Percentiles rank a stretch among this genome's conserved stretches.
These are phyloP conservation scores for Umbelopsis vinacea DNA, from an alignment of 192 early-diverging fungal species.

Conservation along the genomic window DNA sequence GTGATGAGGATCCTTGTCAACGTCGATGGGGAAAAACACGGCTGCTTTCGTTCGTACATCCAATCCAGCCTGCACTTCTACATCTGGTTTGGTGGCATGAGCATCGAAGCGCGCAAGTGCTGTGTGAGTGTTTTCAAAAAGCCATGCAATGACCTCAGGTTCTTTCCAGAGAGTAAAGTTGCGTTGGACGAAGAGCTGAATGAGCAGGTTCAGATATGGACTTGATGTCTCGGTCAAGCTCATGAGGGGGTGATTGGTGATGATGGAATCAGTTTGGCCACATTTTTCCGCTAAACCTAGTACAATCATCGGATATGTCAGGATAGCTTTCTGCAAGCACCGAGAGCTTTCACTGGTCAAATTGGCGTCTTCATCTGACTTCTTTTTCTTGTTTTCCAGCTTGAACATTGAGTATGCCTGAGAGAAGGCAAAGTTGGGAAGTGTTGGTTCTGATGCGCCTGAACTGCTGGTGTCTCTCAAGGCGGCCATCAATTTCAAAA, in stretches of 20 bases:
- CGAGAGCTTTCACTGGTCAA: constrained; percentile 50
- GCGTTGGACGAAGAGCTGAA: constrained; percentile 77
- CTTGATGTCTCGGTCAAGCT: constrained; percentile 23
- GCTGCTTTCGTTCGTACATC: not conserved
- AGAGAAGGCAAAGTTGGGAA: constrained; percentile 81
- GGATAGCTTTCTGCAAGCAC: constrained; percentile 71
- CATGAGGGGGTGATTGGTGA: constrained; percentile 45
- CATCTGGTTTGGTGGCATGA: constrained; percentile 4
- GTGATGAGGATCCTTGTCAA: constrained; percentile 6
- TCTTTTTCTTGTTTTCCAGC: constrained; percentile 52
- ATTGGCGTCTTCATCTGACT: constrained; percentile 23
- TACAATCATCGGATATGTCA: constrained; percentile 71
- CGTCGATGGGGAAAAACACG: not conserved
- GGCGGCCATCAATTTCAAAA: constrained; percentile 37
- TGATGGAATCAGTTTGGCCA: constrained; percentile 57
- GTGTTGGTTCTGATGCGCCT: constrained; percentile 38
- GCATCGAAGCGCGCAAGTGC: not conserved
- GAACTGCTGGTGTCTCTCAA: constrained; percentile 22
- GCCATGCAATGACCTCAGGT: constrained; percentile 58
- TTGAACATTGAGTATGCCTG: constrained; percentile 80
- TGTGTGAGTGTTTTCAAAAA: constrained; percentile 51
- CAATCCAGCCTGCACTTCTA: constrained; percentile 24
- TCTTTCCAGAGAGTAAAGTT: constrained; percentile 82
- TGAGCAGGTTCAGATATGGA: constrained; percentile 64
- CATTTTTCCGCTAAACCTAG: constrained; percentile 68